These are phyloP conservation scores for Coemansia sp. DNA, from an alignment of 192 early-diverging fungal species.

Conservation along the genomic window DNA sequence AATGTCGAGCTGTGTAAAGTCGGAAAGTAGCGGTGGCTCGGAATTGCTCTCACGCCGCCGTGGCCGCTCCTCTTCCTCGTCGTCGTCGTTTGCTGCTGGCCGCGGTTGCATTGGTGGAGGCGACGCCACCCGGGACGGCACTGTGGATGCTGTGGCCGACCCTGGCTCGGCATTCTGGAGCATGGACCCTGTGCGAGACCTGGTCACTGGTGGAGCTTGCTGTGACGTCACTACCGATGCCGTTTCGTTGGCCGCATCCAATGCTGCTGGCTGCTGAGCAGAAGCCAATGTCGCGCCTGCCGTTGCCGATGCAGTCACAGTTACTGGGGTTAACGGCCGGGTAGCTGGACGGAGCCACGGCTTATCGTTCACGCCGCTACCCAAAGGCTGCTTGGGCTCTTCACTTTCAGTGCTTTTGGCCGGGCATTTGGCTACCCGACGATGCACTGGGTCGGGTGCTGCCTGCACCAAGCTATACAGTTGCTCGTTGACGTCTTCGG, in stretches of 20 bases:
- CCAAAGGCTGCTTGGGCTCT: neutral
- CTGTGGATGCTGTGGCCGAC: conserved; percentile 33
- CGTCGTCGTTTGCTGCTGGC: neutral
- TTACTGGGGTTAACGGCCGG: conserved; percentile 17
- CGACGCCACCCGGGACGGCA: conserved; percentile 21
- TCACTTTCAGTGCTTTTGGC: neutral
- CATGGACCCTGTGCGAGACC: conserved; percentile 31
- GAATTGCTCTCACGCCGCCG: neutral
- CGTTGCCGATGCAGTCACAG: conserved; percentile 12
- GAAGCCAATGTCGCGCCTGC: neutral
- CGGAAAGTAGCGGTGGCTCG: neutral
- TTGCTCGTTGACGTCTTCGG: conserved; percentile 76
- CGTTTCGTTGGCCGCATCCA: neutral
- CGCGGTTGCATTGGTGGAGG: conserved; percentile 9
- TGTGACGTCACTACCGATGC: neutral
- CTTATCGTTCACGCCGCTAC: neutral
- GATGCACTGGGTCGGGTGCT: conserved; percentile 34
- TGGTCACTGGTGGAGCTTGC: conserved; percentile 9
- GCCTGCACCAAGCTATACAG: conserved; percentile 77
- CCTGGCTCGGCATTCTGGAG: conserved; percentile 13
- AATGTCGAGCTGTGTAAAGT: neutral
- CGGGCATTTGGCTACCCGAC: neutral
- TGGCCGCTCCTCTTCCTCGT: neutral
- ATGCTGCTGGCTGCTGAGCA: neutral
- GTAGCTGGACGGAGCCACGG: conserved; percentile 4